phyloP scores from a whole-genome alignment of 164 flowering plant genomes.

The Nymphaea thermarum region DNA sequence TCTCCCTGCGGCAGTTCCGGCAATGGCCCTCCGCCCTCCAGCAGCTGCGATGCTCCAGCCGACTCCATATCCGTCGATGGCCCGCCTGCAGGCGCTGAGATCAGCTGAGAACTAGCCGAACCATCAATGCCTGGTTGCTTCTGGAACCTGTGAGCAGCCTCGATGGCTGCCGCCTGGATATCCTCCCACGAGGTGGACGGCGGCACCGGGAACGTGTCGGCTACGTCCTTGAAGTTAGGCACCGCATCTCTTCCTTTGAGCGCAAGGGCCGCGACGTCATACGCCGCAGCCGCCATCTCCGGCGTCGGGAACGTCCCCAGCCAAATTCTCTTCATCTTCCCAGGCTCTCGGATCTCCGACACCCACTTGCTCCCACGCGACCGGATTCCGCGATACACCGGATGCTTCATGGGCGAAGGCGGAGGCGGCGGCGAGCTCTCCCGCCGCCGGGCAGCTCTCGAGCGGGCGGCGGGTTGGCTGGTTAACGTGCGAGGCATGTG shows the following conservation, averaged over 20 bases:
- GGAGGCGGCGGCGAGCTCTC: conserved; percentile 2
- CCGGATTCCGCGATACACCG: conserved; percentile 46
- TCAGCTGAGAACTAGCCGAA: background rate
- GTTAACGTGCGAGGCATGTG: too few species aligned
- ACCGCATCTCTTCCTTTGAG: conserved; percentile 41
- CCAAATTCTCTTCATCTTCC: conserved; percentile 70
- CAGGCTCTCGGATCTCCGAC: conserved; percentile 81
- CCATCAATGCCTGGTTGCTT: background rate
- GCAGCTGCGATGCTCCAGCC: background rate
- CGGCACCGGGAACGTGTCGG: conserved; percentile 25
- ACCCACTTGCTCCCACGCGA: conserved; percentile 78
- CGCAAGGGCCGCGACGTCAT: conserved; percentile 73
- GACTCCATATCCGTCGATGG: background rate
- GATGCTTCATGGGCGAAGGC: conserved; percentile 24
- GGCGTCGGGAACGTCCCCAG: conserved; percentile 73
- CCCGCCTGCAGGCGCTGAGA: background rate
- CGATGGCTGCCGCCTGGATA: conserved; percentile 50
- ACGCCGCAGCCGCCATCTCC: conserved; percentile 88
- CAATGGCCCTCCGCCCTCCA: background rate
- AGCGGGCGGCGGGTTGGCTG: background rate
- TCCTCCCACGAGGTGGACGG: conserved; percentile 37
- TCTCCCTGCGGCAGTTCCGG: conserved; percentile 1
- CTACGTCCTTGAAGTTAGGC: conserved; percentile 48
- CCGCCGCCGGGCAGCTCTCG: background rate
- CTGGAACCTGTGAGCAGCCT: conserved; percentile 19